phyloP scores from a whole-genome alignment of 2,329 filamentous ascomycete genomes.

The Ascochyta rabiei region DNA sequence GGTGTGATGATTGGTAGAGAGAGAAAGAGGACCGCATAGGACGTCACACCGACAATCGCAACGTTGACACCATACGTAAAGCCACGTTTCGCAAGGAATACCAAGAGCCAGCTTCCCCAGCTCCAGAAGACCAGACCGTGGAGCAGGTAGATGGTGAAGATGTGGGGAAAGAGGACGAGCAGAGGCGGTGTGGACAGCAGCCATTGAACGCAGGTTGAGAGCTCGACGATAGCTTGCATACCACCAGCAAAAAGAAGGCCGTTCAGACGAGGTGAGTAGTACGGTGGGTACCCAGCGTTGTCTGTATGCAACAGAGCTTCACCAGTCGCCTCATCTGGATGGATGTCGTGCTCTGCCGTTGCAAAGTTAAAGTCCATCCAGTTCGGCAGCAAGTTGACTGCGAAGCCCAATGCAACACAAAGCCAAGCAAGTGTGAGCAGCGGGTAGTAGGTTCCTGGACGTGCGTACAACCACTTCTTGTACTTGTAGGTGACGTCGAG shows the following conservation, averaged over 20 bases:
- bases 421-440: constrained; percentile 41
- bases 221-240: constrained; percentile 46
- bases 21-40: constrained; percentile 43
- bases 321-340: constrained; percentile 51
- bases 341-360: constrained; percentile 51
- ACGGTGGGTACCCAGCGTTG: constrained; percentile 49
- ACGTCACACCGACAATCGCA: constrained; percentile 45
- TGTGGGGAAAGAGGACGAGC: constrained; percentile 54
- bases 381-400: constrained; percentile 47
- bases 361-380: constrained; percentile 49
- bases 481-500: constrained; percentile 56
- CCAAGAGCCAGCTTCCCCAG: constrained; percentile 47
- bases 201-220: constrained; percentile 49
- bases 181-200: constrained; percentile 50
- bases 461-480: constrained; percentile 46
- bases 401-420: constrained; percentile 41
- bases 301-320: constrained; percentile 44
- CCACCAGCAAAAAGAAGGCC: constrained; percentile 50
- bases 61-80: constrained; percentile 46
- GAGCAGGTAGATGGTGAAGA: constrained; percentile 58
- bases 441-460: constrained; percentile 47
- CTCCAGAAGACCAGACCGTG: constrained; percentile 57
- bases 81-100: constrained; percentile 38
- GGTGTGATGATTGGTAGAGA: constrained; percentile 47
- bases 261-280: constrained; percentile 54